Evolutionary conservation across 1,139 yeast species (phyloP), one percentile per base, ranked within the genome.

Genomic region (Hyphopichia wangnamkhiaoensis): DNA sequence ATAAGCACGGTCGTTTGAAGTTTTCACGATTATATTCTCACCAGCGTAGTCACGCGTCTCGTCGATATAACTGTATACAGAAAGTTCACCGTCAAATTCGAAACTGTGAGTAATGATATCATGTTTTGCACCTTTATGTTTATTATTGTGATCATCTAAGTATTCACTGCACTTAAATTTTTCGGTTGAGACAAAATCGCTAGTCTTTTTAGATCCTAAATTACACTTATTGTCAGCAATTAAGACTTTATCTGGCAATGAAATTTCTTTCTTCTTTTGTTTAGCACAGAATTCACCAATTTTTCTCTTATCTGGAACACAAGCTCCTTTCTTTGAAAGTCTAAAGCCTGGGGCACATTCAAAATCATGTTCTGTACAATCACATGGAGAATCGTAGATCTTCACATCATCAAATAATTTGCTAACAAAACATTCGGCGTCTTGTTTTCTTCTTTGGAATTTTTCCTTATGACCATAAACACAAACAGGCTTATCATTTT

Each of bases 401-500:
- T 71, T 67, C 28, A 84, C 68, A 50, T 87, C 93, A 33, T 76
- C 76, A 52, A 74, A 84, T 5, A 76, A 59, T 37, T 75, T 74
- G 38, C 79, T 79, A 17, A 85, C 82, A 54, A 82, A 79, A 67
- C 97, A 90, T 44, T 80, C 56, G 0, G 93, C 78, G 40, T 74
- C 79, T 28, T 71, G 72, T 53, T 86, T 87, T 63, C 95, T 80
- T 59, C 96, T 75, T 42, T 54, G 64, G 54, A 81, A 84, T 42
- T 69, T 76, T 51, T 85, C 90, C 49, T 71, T 77, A 42, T 80
- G 87, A 7, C 97, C 97, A 68, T 78, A 76, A 27, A 86, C 66
- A 65, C 96, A 90, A 12, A 70, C 52, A 1, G 87, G 87, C 4
- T 71, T 63, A 5, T 71, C 65, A n/a, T 71, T 65, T 1, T 54